Evolutionary conservation across 345 rosid species (phyloP), one percentile per base, ranked within the genome.

Genomic region (Turritis glabra): DNA sequence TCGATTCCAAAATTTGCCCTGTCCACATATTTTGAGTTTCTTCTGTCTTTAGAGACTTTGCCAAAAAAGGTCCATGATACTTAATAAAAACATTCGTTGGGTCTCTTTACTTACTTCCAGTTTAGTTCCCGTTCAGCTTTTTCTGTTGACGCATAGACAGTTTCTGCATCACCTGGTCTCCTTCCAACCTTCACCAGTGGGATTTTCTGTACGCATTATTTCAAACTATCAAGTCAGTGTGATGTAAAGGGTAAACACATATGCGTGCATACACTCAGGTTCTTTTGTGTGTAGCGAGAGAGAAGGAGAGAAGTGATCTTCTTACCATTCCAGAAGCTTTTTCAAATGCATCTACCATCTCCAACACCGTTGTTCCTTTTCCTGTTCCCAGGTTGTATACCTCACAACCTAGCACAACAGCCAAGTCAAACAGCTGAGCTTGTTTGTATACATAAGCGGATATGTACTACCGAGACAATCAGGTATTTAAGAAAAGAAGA

Each of bases 341-440:
- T 72, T 92, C 99, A 72, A 95, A 95, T 41, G 97, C 97, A 51
- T 84, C 72, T 62, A 95, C 99, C 97, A 95, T 95, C 82, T 95
- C 99, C 67, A 95, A 81, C 41, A 95, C 99, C 0, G 99, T 90
- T 80, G 97, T 90, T 80, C 99, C 99, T 74, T 88, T 92, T 3
- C 99, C 97, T 2, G 97, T 95, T 81, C 99, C 99, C 61, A 95
- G 72, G 80, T 95, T 95, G 84, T 86, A 95, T 50, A 92, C 97
- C 83, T 90, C 94, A 80, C 96, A 95, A 43, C 97, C 99, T 91
- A 75, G 12, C 55, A 61, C 70, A 62, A 78, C 17, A 59, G 0
- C 40, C 66, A 44, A 30, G 25, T 58, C 47, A 47, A 22, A 66
- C 69, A 9, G 21, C 38, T 30, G 30, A 50, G 27, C 50, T 30